Base-by-base conservation (phyloP, 805 yeast species). In the Yarrowia sp. region DNA sequence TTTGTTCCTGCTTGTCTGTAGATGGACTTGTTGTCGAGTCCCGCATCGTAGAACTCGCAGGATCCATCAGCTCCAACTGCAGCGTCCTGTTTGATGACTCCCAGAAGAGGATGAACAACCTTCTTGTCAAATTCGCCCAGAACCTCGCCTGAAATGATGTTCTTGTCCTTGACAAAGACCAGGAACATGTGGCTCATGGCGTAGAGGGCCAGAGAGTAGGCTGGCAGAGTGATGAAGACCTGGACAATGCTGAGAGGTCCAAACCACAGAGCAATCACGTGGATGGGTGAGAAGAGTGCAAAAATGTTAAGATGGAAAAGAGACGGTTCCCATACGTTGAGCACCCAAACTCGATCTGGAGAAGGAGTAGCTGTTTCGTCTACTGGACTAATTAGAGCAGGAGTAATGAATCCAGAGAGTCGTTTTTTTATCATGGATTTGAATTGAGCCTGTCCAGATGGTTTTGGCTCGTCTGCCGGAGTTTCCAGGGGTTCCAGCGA, bases 311-410 rank as follows among this genome's bases (percentile, higher is more conserved):
- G 76, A 33, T 80, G 80, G 71, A 87, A 85, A 67, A 78, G 78
- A 0, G 87, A 80, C 0, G 93, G 93, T 46, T 79, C 78, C 96
- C 96, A 89, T 58, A 87, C 81, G 19, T 75, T 76, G 44, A 89
- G 72, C 65, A 83, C 82, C 84, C 88, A 87, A 1, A 58, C 63
- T n/a, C 44, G 51, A 10, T 30, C 5, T 1, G 28, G 43, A 17
- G 4, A 7, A 1, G n/a, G 12, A n/a, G 35, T 9, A 21, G 17
- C 7, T 19, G 43, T 4, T 17, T 9, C 16, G 3, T 1, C 16
- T 10, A 22, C 5, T 9, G 10, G 11, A 6, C 16, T 11, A 17
- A 5, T 26, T 2, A 19, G 41, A 10, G 61, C 61, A 11, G 61
- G 61, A 2, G 17, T 10, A 33, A 54, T 54, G 46, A 54, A 36